Base-by-base conservation (phyloP, 148 eudicot species). In the Fagopyrum esculentum region DNA sequence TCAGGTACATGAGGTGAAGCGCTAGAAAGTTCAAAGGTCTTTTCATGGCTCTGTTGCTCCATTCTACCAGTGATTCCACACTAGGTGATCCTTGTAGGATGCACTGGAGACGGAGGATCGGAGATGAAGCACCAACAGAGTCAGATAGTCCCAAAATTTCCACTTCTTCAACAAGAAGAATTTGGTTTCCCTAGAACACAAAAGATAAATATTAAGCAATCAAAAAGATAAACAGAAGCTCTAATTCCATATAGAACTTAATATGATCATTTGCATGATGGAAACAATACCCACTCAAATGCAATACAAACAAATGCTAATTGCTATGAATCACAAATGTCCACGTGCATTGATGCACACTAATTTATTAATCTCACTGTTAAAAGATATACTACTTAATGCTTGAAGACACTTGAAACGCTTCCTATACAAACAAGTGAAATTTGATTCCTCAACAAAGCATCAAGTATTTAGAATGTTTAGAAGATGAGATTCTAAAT, bases 61-160 rank as follows among this genome's bases (percentile, higher is more conserved):
- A 88, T 80, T 73, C 89, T 89, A 84, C 91, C 96, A 93, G 83
- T 76, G 89, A 86, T 61, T 74, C 83, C 82, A 77, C 88, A 81
- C 60, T 83, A 84, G 73, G 81, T 80, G 84, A 84, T 88, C 75
- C 77, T 74, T 16, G 83, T 86, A 84, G 91, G 85, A 83, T 78
- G 83, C 71, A 81, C 83, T 75, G 70, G 19, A 61, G 82, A 74
- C 50, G 77, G 69, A 43, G 75, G 80, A 79, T 82, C 80, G 74
- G 77, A 60, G 51, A 10, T 75, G 73, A 79, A 77, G 85, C 78
- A 59, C 87, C 85, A 68, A 80, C 81, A 9, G 86, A 81, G 77
- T 72, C 49, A 45, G 85, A 85, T 71, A 81, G 74, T 73, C 82
- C 82, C 45, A 78, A 47, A 78, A 63, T 78, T 74, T 75, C 77